Base-by-base conservation (phyloP, 1,139 yeast species). In the Geotrichum citri-aurantii region DNA sequence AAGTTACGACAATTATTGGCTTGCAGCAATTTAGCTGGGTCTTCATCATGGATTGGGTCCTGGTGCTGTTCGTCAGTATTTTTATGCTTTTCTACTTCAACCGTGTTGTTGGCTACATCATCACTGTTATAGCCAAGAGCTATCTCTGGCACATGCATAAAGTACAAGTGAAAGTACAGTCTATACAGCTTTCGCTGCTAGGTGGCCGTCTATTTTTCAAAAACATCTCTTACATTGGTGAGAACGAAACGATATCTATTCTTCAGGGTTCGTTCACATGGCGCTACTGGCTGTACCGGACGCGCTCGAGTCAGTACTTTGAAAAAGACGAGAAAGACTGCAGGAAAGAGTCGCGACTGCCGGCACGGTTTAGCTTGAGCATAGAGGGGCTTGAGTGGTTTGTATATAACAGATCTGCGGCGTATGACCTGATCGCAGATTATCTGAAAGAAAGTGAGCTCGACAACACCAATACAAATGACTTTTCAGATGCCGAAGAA, bases 191-290 rank as follows among this genome's bases (percentile, higher is more conserved):
- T 3, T 86, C 96, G 1, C 78, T 88, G 5, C 73, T 93, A 1
- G 96, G 92, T 1, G 98, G 98, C 0, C 79, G 96, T 42, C 61
- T 93, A 2, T 83, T 88, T 69, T 82, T 91, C 68, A 88, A 86
- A 66, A 90, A 91, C 69, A 69, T 91, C 31, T 81, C 88, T 1
- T 77, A 89, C 24, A 81, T 86, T 11, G 87, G 90, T 12, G 77
- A 83, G 53, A 87, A 92, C 71, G 83, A 83, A 63, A 83, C 96
- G 1, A 70, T 88, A 1, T 81, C 90, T 7, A 77, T 88, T 1
- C 78, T 88, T 24, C 85, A 85, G 63, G 85, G 92, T 3, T 82
- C 83, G 64, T 69, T 93, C 37, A 88, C 96, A 0, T 93, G 98
- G 98, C 72, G 95, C 61, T 93, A 90, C 70, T 93, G 98, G 98